Base-by-base conservation (phyloP, 140 eudicot species). In the Cichorium intybus region DNA sequence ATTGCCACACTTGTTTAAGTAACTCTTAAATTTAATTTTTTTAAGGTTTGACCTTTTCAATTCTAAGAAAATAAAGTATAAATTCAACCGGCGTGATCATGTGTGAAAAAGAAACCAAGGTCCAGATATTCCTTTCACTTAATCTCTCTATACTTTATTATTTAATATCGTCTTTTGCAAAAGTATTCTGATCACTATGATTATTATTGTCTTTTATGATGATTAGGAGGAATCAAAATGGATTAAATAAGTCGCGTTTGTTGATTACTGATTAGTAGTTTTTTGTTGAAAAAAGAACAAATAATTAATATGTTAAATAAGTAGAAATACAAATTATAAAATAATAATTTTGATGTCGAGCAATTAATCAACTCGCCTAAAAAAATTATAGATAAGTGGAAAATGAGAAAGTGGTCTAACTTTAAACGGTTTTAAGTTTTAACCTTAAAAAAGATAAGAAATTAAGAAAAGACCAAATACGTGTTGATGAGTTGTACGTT, bases 51-150 rank as follows among this genome's bases (percentile, higher is more conserved):
- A 74, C 69, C 20, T 49, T 74, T 58, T 66, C 69, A 58, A 39
- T 49, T 51, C 8, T 26, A 34, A 5, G 28, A 49, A 24, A 18
- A 33, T 7, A 24, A 23, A 26, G 31, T 34, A 48, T 48, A 59
- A 72, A 62, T 43, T 62, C 37, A 72, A 71, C 77, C 77, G 58
- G 77, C 77, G 31, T 62, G 64, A 72, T 49, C 27, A 39, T 45
- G 33, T 45, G 33, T 65, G 68, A 49, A 65, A 31, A 65, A 64
- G 17, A 55, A 23, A 47, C 73, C 72, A 43, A 0, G 16, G 31
- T 43, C 41, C 62, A 74, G 57, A 66, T 74, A 74, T 74, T 74
- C 79, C 68, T 15, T 55, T 65, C 51, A 58, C 74, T 50, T 58
- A 37, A 47, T 48, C 35, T 52, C 3, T 18, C 20, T 34, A 60